Conservation (phyloP, 1,284 basidiomycete genomes). For the Apiotrichum porosum region DNA sequence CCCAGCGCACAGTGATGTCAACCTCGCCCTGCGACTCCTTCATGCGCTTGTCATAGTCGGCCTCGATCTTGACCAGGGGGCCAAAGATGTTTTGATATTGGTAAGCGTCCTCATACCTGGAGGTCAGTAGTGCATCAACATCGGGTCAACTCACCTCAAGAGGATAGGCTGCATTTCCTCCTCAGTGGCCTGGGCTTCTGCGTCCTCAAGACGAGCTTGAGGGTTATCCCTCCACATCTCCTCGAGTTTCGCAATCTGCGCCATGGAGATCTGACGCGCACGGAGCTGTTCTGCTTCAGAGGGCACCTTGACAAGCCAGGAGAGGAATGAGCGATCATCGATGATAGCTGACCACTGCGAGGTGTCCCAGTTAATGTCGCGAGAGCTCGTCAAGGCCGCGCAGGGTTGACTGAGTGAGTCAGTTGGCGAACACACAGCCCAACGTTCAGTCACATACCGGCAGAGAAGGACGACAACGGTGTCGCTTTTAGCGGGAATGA, state of each 20-base stretch:
- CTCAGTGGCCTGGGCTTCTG: constrained; percentile 93
- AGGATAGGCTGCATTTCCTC: constrained; percentile 92
- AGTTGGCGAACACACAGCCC: constrained; percentile 12
- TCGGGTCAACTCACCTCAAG: constrained; percentile 54
- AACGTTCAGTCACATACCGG: constrained; percentile 66
- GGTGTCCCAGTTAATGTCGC: constrained; percentile 98
- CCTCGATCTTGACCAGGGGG: constrained; percentile 97
- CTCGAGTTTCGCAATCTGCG: constrained; percentile 94
- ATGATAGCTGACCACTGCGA: constrained; percentile 97
- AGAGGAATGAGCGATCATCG: constrained; percentile 94
- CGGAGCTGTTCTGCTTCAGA: constrained; percentile 91
- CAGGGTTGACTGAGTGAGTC: constrained; percentile 74
- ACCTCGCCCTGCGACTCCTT: constrained; percentile 99
- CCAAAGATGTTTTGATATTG: constrained; percentile 99
- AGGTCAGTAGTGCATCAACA: neutral
- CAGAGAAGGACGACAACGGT: constrained; percentile 98
- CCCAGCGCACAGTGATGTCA: constrained; percentile 93
- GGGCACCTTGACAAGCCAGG: constrained; percentile 97
- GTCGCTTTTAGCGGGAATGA: constrained; percentile 98
- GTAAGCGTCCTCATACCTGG: constrained; percentile 90
- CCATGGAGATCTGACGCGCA: constrained; percentile 91
- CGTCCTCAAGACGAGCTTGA: constrained; percentile 87
- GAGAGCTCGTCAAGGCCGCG: constrained; percentile 77
- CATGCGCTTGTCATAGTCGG: constrained; percentile 95
- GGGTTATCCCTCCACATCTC: constrained; percentile 98